Evolutionary conservation across 345 rosid genomes (phyloP).

Genomic region (Hypericum perforatum): DNA sequence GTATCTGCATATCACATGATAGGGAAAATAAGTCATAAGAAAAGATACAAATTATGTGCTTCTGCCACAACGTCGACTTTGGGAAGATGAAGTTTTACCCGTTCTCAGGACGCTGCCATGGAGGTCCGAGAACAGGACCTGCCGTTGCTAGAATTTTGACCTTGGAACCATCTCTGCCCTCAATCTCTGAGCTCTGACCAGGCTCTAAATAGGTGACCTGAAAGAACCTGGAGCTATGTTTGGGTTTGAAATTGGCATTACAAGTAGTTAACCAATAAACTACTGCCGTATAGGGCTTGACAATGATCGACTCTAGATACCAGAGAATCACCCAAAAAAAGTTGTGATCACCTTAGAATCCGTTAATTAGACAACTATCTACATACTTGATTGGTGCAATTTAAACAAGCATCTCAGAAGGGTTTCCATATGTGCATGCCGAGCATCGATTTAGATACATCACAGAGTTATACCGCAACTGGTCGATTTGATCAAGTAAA

Average conservation of each 20-base stretch:
- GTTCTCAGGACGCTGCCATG: constrained; percentile 97
- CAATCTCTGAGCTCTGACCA: constrained; percentile 48
- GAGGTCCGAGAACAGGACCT: constrained; percentile 93
- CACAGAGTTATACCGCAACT: no score
- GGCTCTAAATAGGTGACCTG: constrained; percentile 83
- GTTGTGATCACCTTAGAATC: no score
- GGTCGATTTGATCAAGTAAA: not conserved
- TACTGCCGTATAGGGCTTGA: no score
- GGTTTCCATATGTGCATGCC: no score
- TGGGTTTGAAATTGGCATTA: constrained; percentile 12
- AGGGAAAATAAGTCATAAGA: not conserved
- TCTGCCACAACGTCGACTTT: not conserved
- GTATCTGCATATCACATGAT: constrained; percentile 38
- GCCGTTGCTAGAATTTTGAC: constrained; percentile 63
- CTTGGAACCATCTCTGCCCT: constrained; percentile 36
- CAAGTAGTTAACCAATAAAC: no score
- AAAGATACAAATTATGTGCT: no score
- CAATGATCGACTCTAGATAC: no score
- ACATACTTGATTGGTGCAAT: no score
- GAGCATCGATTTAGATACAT: no score
- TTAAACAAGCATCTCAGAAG: no score
- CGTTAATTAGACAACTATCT: no score
- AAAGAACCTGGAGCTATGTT: constrained; percentile 21
- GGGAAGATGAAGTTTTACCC: constrained; percentile 36
- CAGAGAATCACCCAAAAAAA: no score